A percentile compares a stretch with the other conserved stretches of the same genome.
Conservation (phyloP, 441 rosid species). For the Breynia disticha region DNA sequence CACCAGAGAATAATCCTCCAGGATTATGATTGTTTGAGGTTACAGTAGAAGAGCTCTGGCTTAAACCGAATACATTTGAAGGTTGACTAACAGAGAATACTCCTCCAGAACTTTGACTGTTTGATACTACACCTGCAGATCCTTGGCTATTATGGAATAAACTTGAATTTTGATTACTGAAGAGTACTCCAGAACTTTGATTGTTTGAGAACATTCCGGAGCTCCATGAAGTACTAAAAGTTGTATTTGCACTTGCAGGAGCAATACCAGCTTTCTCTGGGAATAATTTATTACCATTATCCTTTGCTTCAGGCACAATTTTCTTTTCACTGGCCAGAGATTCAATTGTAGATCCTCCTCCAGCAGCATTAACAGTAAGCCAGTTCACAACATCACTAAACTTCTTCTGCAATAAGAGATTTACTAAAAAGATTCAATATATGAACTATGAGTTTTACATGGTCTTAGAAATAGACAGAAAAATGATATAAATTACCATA, state of each 20-base stretch:
- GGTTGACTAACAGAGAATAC: conserved; percentile 15
- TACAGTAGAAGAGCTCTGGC: conserved; percentile 18
- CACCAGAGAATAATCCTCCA: conserved; percentile 20
- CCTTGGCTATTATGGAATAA: conserved; percentile 12
- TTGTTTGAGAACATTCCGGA: conserved; percentile 20
- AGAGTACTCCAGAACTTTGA: conserved; percentile 15
- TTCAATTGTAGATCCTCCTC: conserved; percentile 39
- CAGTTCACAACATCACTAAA: conserved; percentile 82
- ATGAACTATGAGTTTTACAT: neutral
- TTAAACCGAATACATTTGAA: conserved; percentile 34
- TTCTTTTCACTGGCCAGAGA: conserved; percentile 35
- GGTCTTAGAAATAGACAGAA: neutral
- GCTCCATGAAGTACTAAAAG: conserved; percentile 34
- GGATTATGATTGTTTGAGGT: conserved; percentile 7
- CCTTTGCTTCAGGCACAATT: conserved; percentile 31
- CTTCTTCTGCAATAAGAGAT: conserved; percentile 41
- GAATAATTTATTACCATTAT: conserved; percentile 27
- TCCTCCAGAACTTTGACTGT: conserved; percentile 24
- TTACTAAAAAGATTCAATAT: neutral
- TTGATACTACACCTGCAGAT: conserved; percentile 16
- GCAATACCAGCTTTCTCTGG: conserved; percentile 28
- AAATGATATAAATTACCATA: conserved; percentile 34
- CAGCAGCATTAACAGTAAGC: conserved; percentile 59
- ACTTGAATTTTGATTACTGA: conserved; percentile 12
- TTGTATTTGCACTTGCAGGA: conserved; percentile 26